Conservation (phyloP, 2,329 filamentous ascomycete genomes). For the Colletotrichum tanaceti region DNA sequence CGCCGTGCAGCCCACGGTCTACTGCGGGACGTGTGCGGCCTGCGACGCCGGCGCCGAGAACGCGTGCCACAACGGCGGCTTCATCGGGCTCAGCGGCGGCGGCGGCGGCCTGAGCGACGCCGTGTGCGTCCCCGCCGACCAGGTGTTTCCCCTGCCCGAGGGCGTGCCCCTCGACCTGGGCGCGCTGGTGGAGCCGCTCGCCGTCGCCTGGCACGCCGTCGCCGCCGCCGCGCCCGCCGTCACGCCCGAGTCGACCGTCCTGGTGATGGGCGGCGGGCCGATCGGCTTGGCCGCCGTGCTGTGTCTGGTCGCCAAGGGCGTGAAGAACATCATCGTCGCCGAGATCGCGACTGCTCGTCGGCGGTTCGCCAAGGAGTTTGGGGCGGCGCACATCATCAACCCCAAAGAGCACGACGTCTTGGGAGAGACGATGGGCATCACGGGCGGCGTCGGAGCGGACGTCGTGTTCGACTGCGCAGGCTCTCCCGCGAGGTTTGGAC, state of each 20-base stretch:
- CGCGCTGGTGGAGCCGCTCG: constrained; percentile 71
- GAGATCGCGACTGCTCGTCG: constrained; percentile 65
- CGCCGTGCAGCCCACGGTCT: constrained; percentile 68
- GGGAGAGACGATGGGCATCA: constrained; percentile 38
- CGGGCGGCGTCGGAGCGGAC: constrained; percentile 41
- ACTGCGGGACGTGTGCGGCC: constrained; percentile 64
- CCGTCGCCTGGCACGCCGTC: constrained; percentile 74
- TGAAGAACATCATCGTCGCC: constrained; percentile 66
- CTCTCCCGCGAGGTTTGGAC: constrained; percentile 39
- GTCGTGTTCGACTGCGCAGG: constrained; percentile 45
- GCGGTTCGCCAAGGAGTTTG: constrained; percentile 63
- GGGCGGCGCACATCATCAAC: constrained; percentile 52
- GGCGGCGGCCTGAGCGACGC: constrained; percentile 65
- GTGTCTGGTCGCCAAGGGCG: constrained; percentile 65
- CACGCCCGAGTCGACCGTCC: constrained; percentile 57
- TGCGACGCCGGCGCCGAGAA: constrained; percentile 57
- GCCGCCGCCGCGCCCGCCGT: constrained; percentile 41
- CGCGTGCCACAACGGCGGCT: constrained; percentile 57
- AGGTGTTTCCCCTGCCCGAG: constrained; percentile 61
- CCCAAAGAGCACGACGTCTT: constrained; percentile 41
- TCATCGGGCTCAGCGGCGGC: constrained; percentile 54
- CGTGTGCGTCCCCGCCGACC: constrained; percentile 60
- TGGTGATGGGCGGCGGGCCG: constrained; percentile 71
- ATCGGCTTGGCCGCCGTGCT: constrained; percentile 71
- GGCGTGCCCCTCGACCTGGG: constrained; percentile 63